Conservation (phyloP, 2,329 filamentous ascomycete species). For the Pestalotiopsis sp. region DNA sequence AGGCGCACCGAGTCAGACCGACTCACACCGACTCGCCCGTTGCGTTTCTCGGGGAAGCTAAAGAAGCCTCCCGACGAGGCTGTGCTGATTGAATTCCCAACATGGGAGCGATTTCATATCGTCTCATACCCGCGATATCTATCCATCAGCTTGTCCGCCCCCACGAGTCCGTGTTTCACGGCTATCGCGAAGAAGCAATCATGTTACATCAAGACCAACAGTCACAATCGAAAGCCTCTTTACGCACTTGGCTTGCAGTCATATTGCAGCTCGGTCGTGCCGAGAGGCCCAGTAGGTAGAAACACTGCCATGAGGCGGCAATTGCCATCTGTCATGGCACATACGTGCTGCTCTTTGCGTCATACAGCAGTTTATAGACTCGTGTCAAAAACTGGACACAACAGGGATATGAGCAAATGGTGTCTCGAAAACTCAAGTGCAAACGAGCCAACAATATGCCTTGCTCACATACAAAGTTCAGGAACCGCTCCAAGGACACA, state of each 20-base stretch:
- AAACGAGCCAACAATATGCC: neutral
- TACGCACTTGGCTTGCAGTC: too few relatives aligned
- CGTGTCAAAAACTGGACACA: too few relatives aligned
- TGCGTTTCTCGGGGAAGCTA: neutral
- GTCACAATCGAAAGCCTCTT: too few relatives aligned
- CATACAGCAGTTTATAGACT: too few relatives aligned
- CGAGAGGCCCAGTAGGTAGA: too few relatives aligned
- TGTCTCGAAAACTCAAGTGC: too few relatives aligned
- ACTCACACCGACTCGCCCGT: neutral
- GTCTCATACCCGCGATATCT: neutral
- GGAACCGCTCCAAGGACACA: neutral
- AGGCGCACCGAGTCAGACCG: neutral
- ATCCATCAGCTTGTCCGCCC: neutral
- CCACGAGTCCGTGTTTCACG: neutral
- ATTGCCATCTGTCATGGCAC: too few relatives aligned
- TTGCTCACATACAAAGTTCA: neutral
- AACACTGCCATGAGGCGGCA: too few relatives aligned
- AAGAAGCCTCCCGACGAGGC: neutral
- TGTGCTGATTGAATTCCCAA: neutral
- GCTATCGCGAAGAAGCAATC: neutral
- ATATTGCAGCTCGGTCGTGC: too few relatives aligned
- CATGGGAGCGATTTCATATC: neutral
- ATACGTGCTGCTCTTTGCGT: too few relatives aligned
- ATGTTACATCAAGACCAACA: neutral
- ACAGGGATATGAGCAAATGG: too few relatives aligned